Conservation (phyloP, 768 basidiomycete species). For the Termitomyces eurrhizus region DNA sequence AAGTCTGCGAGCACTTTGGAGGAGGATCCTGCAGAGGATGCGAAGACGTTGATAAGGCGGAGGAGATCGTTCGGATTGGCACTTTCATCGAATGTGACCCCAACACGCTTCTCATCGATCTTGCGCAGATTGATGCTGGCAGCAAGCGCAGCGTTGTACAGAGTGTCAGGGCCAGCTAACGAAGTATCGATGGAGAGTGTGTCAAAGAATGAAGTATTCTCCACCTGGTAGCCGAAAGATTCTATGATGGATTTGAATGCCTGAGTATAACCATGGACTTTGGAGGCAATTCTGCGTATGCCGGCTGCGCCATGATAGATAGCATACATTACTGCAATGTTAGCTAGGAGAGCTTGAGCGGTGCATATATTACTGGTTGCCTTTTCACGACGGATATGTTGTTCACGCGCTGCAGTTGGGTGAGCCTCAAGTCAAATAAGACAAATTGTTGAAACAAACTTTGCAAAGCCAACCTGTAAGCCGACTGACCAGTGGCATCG, state of each 20-base stretch:
- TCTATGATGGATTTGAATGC: conserved; percentile 68
- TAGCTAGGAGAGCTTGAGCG: conserved; percentile 94
- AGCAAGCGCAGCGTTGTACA: conserved; percentile 66
- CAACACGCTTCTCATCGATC: conserved; percentile 72
- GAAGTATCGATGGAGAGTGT: conserved; percentile 80
- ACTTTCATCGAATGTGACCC: conserved; percentile 92
- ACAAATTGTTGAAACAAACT: conserved; percentile 50
- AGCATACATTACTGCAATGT: conserved; percentile 99
- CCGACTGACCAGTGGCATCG: conserved; percentile 79
- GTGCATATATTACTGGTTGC: conserved; percentile 99
- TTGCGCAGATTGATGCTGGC: conserved; percentile 81
- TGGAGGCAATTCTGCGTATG: conserved; percentile 77
- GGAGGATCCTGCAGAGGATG: conserved; percentile 50
- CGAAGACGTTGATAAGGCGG: conserved; percentile 78
- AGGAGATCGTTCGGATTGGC: conserved; percentile 73
- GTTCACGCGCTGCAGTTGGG: conserved; percentile 71
- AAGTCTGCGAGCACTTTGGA: conserved; percentile 41
- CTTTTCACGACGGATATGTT: conserved; percentile 96
- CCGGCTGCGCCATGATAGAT: conserved; percentile 94
- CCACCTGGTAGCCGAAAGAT: conserved; percentile 66
- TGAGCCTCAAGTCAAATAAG: background rate
- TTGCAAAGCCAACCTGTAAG: conserved; percentile 91
- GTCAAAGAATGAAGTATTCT: conserved; percentile 85
- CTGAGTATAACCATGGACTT: conserved; percentile 86
- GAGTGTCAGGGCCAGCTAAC: conserved; percentile 44